These are phyloP conservation scores for Taiozyma sp. DNA, from an alignment of 1,139 yeast genomes.

Conservation along the genomic window DNA sequence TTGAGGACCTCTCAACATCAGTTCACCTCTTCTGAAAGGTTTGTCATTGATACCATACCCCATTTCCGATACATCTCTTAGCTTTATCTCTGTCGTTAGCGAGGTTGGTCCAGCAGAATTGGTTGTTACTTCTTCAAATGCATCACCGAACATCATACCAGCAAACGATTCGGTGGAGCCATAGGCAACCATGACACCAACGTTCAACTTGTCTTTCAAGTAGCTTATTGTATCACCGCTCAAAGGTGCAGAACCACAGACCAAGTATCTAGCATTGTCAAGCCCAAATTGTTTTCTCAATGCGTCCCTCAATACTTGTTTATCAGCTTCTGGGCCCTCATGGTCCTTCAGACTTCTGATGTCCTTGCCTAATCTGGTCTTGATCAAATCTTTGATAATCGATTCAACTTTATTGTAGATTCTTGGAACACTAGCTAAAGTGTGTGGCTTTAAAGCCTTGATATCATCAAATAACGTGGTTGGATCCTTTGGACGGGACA, in stretches of 20 bases:
- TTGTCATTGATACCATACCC: constrained; percentile 47
- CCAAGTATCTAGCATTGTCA: constrained; percentile 36
- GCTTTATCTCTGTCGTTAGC: constrained; percentile 44
- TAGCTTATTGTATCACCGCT: constrained; percentile 45
- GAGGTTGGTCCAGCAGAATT: constrained; percentile 51
- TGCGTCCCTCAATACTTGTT: constrained; percentile 26
- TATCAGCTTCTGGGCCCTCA: constrained; percentile 9
- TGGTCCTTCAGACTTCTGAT: neutral
- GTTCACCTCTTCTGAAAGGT: constrained; percentile 44
- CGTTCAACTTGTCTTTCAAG: constrained; percentile 45
- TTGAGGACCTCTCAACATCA: constrained; percentile 56
- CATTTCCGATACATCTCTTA: constrained; percentile 55
- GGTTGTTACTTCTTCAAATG: constrained; percentile 38
- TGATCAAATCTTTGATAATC: constrained; percentile 27
- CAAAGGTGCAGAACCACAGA: constrained; percentile 64
- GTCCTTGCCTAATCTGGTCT: constrained; percentile 23
- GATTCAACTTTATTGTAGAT: constrained; percentile 54
- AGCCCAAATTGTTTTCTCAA: constrained; percentile 48
- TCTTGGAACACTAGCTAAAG: constrained; percentile 55
- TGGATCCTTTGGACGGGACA: constrained; percentile 27
- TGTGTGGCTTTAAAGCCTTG: constrained; percentile 42
- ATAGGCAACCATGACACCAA: constrained; percentile 49
- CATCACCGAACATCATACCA: constrained; percentile 40
- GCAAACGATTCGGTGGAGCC: constrained; percentile 67
- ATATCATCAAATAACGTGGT: constrained; percentile 46